Evolutionary conservation across 73 alveolate genomes (phyloP).

Genomic region (Paramecium sonneborni): DNA sequence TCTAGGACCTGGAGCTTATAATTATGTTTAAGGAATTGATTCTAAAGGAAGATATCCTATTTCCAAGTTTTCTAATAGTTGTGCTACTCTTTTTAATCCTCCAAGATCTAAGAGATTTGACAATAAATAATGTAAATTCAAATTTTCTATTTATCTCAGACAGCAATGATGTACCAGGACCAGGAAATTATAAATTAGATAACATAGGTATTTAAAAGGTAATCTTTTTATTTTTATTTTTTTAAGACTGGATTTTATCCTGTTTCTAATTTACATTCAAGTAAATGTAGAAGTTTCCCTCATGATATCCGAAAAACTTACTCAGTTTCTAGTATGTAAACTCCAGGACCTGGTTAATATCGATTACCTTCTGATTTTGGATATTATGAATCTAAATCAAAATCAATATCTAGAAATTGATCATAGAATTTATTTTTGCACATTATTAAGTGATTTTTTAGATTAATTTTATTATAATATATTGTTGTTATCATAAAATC

Average conservation of each 20-base stretch:
- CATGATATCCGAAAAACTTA: slow-evolving; percentile 57
- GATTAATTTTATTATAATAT: neutral
- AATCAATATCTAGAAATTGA: slow-evolving; percentile 15
- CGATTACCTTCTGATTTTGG: slow-evolving; percentile 90
- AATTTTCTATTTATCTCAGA: neutral
- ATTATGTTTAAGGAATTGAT: slow-evolving; percentile 35
- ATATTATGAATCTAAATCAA: slow-evolving; percentile 72
- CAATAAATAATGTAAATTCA: slow-evolving; percentile 31
- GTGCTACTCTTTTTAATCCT: slow-evolving; percentile 69
- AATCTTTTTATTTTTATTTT: neutral
- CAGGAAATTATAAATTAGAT: slow-evolving; percentile 70
- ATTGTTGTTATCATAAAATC: neutral
- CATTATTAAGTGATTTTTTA: neutral
- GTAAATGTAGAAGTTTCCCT: slow-evolving; percentile 67
- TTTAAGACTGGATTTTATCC: slow-evolving; percentile 46
- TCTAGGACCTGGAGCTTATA: slow-evolving; percentile 64
- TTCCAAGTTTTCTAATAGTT: slow-evolving; percentile 62
- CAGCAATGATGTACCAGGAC: slow-evolving; percentile 71
- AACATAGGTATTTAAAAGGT: slow-evolving; percentile 63
- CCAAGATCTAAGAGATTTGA: slow-evolving; percentile 71
- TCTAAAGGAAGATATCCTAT: slow-evolving; percentile 62
- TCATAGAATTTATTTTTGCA: neutral
- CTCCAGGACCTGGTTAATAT: slow-evolving; percentile 94
- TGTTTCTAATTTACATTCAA: slow-evolving; percentile 30
- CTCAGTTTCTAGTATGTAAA: neutral